phyloP scores from a whole-genome alignment of 129 eudicot species.

The Silybum marianum region DNA sequence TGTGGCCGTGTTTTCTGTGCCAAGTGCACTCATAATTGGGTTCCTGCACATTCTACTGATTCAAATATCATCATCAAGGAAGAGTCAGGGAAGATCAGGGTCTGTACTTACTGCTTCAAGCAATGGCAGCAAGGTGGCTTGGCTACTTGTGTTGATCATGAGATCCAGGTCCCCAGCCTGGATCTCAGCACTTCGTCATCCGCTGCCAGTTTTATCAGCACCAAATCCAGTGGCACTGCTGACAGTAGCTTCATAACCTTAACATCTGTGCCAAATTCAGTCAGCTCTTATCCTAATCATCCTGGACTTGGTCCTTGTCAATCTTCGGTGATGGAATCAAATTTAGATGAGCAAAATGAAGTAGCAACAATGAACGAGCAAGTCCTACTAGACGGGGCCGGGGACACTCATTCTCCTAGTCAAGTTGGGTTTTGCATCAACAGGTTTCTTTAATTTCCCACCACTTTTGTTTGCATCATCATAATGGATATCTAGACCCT shows the following conservation, averaged over 20 bases:
- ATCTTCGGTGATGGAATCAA: slow-evolving; percentile 53
- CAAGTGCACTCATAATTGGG: slow-evolving; percentile 76
- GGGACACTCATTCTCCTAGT: slow-evolving; percentile 33
- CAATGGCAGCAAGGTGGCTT: slow-evolving; percentile 79
- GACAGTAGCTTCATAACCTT: slow-evolving; percentile 69
- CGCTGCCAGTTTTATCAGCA: slow-evolving; percentile 58
- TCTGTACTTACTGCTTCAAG: slow-evolving; percentile 82
- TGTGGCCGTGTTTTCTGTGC: slow-evolving; percentile 90
- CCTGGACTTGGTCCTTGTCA: slow-evolving; percentile 50
- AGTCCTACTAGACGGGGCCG: slow-evolving; percentile 23
- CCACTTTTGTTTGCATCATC: not conserved
- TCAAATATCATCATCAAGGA: slow-evolving; percentile 26
- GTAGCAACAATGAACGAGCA: slow-evolving; percentile 39
- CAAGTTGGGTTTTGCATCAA: slow-evolving; percentile 38
- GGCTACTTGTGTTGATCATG: slow-evolving; percentile 45
- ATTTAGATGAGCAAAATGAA: slow-evolving; percentile 33
- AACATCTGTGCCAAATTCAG: slow-evolving; percentile 54
- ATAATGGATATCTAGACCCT: not conserved
- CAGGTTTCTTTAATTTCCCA: slow-evolving; percentile 50
- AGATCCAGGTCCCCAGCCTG: slow-evolving; percentile 46
- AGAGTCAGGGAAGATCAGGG: slow-evolving; percentile 69
- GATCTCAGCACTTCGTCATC: slow-evolving; percentile 67
- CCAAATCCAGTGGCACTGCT: slow-evolving; percentile 69
- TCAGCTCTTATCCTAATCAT: slow-evolving; percentile 34
- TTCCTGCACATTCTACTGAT: slow-evolving; percentile 49